A percentile compares a stretch with the other conserved stretches of the same genome.
Conservation (phyloP, 805 yeast genomes). For the Suhomyces prunicola region DNA sequence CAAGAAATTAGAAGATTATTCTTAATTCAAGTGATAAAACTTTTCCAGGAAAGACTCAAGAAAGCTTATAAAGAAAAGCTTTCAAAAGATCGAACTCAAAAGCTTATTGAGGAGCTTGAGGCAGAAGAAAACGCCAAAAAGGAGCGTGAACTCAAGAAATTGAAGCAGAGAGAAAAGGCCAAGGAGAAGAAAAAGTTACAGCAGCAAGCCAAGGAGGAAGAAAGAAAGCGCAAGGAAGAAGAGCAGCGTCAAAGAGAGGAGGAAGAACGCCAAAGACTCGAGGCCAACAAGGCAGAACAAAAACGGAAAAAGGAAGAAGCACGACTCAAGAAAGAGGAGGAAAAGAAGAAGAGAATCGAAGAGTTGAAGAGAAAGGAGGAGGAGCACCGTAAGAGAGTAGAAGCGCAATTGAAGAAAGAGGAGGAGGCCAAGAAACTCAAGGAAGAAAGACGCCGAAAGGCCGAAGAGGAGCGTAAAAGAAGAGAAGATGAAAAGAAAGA, state of each 20-base stretch:
- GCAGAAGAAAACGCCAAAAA: slow-evolving; percentile 64
- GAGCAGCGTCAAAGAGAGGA: slow-evolving; percentile 41
- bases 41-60: slow-evolving; percentile 70
- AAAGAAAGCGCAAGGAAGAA: slow-evolving; percentile 51
- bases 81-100: slow-evolving; percentile 68
- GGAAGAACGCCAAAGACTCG: slow-evolving; percentile 28
- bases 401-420: slow-evolving; percentile 27
- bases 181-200: slow-evolving; percentile 65
- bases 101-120: slow-evolving; percentile 64
- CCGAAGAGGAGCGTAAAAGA: slow-evolving; percentile 22
- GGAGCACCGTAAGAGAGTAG: slow-evolving; percentile 29
- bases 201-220: slow-evolving; percentile 64
- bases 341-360: slow-evolving; percentile 44
- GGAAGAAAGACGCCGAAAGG: slow-evolving; percentile 23
- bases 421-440: slow-evolving; percentile 24
- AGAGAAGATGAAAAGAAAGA: slow-evolving; percentile 23
- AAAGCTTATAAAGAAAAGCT: slow-evolving; percentile 76
- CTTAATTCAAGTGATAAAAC: slow-evolving; percentile 73
- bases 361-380: slow-evolving; percentile 31
- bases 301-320: slow-evolving; percentile 38
- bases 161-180: slow-evolving; percentile 62
- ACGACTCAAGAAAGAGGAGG: slow-evolving; percentile 43
- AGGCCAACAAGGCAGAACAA: slow-evolving; percentile 36
- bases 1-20: slow-evolving; percentile 79
- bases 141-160: slow-evolving; percentile 64